Base-by-base conservation (phyloP, 495 filamentous ascomycete genomes). In the Venustampulla echinocandica region DNA sequence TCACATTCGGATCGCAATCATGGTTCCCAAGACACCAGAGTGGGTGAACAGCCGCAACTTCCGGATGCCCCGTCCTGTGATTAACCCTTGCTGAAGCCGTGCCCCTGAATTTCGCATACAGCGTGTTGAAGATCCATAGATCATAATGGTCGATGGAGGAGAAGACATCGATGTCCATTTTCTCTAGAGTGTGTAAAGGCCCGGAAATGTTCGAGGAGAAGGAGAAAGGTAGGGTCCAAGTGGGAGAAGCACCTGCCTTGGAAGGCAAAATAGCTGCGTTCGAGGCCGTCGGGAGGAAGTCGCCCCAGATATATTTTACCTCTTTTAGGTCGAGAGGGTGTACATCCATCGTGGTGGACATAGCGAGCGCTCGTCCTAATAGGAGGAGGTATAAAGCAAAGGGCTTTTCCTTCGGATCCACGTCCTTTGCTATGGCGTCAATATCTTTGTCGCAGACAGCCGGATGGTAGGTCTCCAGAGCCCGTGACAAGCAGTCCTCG, bases 271-370 rank as follows among this genome's bases (percentile, higher is more conserved):
- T 54, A 46, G 76, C 68, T 24, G 72, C 70, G 56, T 76, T 77
- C 30, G 60, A 56, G 48, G 56, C 43, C 30, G 64, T 64, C 11
- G 64, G 61, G n/a, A 76, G 61, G 46, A 74, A 75, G 52, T 75
- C 92, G n/a, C 90, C 93, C 82, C 94, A 97, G 48, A 96, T 90
- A 64, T 88, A 95, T 56, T 90, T 90, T 23, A 92, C 74, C 55
- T 94, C 85, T 0, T 74, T 72, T 0, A 97, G 74, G 1, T 92
- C 83, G 11, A 97, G 74, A 1, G 93, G 87, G 56, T 98, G 86
- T 4, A 75, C 61, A 15, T 80, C 74, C 60, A 90, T 85, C n/a
- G 87, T 87, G 22, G 81, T 73, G 0, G 92, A 76, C 76, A 96
- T 86, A 33, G 92, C 89, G 17, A 97, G 66, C 0, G 87, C 72